Evolutionary conservation across 1,284 basidiomycete species (phyloP).

Genomic region (Schizophyllum amplum): DNA sequence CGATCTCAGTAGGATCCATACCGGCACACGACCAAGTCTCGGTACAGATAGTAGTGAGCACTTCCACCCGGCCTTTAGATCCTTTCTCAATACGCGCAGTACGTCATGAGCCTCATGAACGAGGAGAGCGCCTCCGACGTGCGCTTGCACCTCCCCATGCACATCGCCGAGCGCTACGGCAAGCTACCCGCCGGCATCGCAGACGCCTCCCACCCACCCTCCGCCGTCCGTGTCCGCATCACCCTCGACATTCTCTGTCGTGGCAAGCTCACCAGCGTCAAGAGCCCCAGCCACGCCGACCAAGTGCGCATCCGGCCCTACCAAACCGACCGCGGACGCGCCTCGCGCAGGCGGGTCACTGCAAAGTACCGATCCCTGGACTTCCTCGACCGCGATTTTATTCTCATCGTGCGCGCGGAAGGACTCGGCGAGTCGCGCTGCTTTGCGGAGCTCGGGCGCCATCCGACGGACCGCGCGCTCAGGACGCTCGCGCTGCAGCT

Average conservation of each 20-base stretch:
- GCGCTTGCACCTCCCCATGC: conserved; percentile 42
- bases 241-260: conserved; percentile 37
- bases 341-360: conserved; percentile 32
- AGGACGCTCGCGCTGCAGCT: conserved; percentile 41
- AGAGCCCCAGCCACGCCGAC: conserved; percentile 33
- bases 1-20: conserved; percentile 47
- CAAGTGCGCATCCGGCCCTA: conserved; percentile 23
- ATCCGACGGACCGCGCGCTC: conserved; percentile 13
- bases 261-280: conserved; percentile 28
- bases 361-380: conserved; percentile 27
- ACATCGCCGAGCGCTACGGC: conserved; percentile 45
- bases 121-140: conserved; percentile 38
- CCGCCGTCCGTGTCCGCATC: conserved; percentile 30
- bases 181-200: conserved; percentile 27
- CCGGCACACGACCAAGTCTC: conserved; percentile 30
- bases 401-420: conserved; percentile 34
- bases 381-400: conserved; percentile 38
- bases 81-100: conserved; percentile 16
- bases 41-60: conserved; percentile 34
- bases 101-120: conserved; percentile 32
- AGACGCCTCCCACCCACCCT: conserved; percentile 21
- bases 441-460: conserved; percentile 37
- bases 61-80: background rate
- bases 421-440: conserved; percentile 44
- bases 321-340: conserved; percentile 22